Evolutionary conservation across 768 basidiomycete genomes (phyloP).

Genomic region (Boletus coccyginus): DNA sequence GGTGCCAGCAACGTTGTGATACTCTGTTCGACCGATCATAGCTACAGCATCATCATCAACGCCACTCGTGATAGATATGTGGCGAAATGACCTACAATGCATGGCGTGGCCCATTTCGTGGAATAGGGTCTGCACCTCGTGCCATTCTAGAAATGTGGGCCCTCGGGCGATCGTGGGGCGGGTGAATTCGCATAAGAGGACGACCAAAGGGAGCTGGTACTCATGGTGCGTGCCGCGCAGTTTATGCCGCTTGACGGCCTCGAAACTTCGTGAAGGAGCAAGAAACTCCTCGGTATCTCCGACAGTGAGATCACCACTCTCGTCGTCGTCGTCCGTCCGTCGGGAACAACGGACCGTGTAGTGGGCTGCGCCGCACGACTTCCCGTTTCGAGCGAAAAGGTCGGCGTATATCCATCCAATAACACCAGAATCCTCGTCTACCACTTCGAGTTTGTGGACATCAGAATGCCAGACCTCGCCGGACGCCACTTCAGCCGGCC

Average conservation of each 20-base stretch:
- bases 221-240: slow-evolving; percentile 63
- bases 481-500: slow-evolving; percentile 60
- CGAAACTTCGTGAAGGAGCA: slow-evolving; percentile 57
- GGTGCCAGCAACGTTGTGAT: slow-evolving; percentile 96
- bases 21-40: slow-evolving; percentile 96
- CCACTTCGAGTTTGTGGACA: slow-evolving; percentile 89
- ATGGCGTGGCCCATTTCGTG: slow-evolving; percentile 99
- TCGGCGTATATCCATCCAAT: slow-evolving; percentile 97
- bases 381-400: slow-evolving; percentile 79
- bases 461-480: slow-evolving; percentile 91
- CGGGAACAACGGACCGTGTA: slow-evolving; percentile 96
- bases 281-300: slow-evolving; percentile 41
- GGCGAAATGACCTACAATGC: slow-evolving; percentile 74
- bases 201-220: slow-evolving; percentile 89
- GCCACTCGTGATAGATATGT: neutral
- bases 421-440: slow-evolving; percentile 82
- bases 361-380: slow-evolving; percentile 91
- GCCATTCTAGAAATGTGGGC: slow-evolving; percentile 81
- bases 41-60: slow-evolving; percentile 46
- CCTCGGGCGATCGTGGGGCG: slow-evolving; percentile 58
- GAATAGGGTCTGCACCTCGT: slow-evolving; percentile 90
- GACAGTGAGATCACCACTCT: slow-evolving; percentile 52
- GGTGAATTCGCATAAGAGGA: slow-evolving; percentile 85
- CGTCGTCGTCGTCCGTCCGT: slow-evolving; percentile 89
- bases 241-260: slow-evolving; percentile 56